Conservation (phyloP, 768 basidiomycete species). For the Podaxis carcinomalis region DNA sequence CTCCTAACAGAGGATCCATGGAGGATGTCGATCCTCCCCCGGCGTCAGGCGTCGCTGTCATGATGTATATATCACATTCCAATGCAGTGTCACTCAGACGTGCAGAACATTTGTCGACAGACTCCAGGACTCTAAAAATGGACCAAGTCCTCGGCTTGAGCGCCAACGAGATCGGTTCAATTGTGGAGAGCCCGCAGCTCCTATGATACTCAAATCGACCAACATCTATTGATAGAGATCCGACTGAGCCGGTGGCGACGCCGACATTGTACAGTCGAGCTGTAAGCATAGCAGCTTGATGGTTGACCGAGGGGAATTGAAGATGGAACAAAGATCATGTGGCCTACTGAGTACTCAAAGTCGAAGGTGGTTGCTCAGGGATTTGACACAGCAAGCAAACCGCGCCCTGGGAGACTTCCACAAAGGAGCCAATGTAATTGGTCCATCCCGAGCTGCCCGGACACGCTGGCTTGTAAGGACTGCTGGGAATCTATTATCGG, state of each 20-base stretch:
- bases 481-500: neutral
- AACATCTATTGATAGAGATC: slow-evolving; percentile 1
- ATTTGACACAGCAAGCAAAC: neutral
- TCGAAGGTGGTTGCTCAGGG: neutral
- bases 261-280: neutral
- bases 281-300: neutral
- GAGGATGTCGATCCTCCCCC: slow-evolving; percentile 1
- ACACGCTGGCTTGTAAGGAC: slow-evolving; percentile 1
- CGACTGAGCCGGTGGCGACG: neutral
- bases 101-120: neutral
- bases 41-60: slow-evolving; percentile 1
- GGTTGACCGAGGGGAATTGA: neutral
- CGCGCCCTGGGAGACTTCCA: neutral
- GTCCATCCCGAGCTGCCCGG: neutral
- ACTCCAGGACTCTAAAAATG: neutral
- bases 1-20: neutral
- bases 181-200: slow-evolving; percentile 5
- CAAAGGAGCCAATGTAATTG: neutral
- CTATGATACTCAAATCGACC: slow-evolving; percentile 5
- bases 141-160: slow-evolving; percentile 2
- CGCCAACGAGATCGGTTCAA: slow-evolving; percentile 4
- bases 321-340: neutral
- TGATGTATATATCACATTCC: neutral
- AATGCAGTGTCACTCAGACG: neutral
- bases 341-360: neutral